phyloP scores from a whole-genome alignment of 192 early-diverging fungal genomes.

The Chytriomyces confervae region DNA sequence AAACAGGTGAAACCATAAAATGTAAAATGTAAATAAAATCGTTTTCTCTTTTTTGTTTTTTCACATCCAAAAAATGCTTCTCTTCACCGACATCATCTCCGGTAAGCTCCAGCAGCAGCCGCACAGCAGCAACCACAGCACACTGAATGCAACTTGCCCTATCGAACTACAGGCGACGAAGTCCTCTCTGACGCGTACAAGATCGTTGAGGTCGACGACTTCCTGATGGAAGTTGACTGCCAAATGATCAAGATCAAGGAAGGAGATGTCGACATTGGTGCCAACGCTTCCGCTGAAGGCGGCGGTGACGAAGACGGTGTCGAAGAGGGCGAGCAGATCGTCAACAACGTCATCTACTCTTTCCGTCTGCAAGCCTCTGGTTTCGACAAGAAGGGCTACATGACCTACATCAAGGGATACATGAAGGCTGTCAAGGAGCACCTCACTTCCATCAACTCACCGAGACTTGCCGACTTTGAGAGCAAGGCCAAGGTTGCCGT shows the following conservation, averaged over 20 bases:
- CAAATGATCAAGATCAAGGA: slow-evolving; percentile 68
- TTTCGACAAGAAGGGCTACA: slow-evolving; percentile 94
- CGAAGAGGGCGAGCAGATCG: slow-evolving; percentile 65
- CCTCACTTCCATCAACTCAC: slow-evolving; percentile 64
- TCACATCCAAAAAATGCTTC: slow-evolving; percentile 42
- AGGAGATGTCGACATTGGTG: slow-evolving; percentile 87
- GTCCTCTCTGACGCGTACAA: slow-evolving; percentile 88
- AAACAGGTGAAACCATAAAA: no score
- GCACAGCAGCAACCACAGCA: neutral
- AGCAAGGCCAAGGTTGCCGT: slow-evolving; percentile 61
- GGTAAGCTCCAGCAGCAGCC: slow-evolving; percentile 26
- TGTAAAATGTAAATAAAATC: neutral
- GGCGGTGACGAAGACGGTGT: slow-evolving; percentile 60
- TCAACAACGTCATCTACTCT: slow-evolving; percentile 88
- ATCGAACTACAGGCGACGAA: slow-evolving; percentile 72
- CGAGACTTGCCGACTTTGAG: slow-evolving; percentile 70
- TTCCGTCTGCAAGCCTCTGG: slow-evolving; percentile 72
- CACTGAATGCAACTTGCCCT: neutral
- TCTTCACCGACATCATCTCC: slow-evolving; percentile 53
- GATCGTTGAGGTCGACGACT: slow-evolving; percentile 67
- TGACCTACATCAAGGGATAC: slow-evolving; percentile 92
- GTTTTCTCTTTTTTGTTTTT: slow-evolving; percentile 27
- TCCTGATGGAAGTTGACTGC: slow-evolving; percentile 81
- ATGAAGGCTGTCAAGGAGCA: slow-evolving; percentile 80
- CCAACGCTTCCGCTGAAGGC: slow-evolving; percentile 87